Conservation (phyloP, 2,329 filamentous ascomycete species). For the Pestalotiopsis sp. region DNA sequence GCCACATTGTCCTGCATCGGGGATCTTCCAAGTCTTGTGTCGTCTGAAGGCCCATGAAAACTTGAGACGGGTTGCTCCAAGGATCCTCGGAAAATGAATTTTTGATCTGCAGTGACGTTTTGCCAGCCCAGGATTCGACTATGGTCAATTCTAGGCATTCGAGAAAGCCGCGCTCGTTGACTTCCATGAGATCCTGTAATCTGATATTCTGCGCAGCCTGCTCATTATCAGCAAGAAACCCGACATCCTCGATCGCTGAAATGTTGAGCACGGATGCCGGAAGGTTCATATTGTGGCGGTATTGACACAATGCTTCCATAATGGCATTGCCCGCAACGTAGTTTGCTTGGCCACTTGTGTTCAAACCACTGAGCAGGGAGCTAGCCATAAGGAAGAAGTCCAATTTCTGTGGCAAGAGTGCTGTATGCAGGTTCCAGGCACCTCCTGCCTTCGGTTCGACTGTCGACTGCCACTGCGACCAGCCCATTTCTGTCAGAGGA, state of each 20-base stretch:
- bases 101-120: not conserved
- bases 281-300: slow-evolving; percentile 13
- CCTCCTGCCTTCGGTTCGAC: slow-evolving; percentile 43
- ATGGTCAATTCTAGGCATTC: not conserved
- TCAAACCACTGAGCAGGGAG: slow-evolving; percentile 23
- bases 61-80: slow-evolving; percentile 22
- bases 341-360: slow-evolving; percentile 27
- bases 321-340: slow-evolving; percentile 35
- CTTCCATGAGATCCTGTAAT: not conserved
- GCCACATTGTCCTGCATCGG: slow-evolving; percentile 27
- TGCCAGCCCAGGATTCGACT: not conserved
- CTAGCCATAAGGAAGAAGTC: slow-evolving; percentile 34
- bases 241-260: slow-evolving; percentile 14
- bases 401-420: slow-evolving; percentile 17
- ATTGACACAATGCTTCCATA: slow-evolving; percentile 25
- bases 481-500: slow-evolving; percentile 37
- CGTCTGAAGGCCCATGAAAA: slow-evolving; percentile 26
- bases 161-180: not conserved
- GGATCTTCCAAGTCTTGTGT: slow-evolving; percentile 26
- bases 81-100: not conserved
- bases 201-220: not conserved
- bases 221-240: slow-evolving; percentile 8
- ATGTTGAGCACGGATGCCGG: slow-evolving; percentile 14
- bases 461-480: slow-evolving; percentile 36
- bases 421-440: slow-evolving; percentile 44